Evolutionary conservation across 371 early-diverging fungal species (phyloP), one percentile per base, ranked within the genome.

Genomic region (Mucor piriformis): DNA sequence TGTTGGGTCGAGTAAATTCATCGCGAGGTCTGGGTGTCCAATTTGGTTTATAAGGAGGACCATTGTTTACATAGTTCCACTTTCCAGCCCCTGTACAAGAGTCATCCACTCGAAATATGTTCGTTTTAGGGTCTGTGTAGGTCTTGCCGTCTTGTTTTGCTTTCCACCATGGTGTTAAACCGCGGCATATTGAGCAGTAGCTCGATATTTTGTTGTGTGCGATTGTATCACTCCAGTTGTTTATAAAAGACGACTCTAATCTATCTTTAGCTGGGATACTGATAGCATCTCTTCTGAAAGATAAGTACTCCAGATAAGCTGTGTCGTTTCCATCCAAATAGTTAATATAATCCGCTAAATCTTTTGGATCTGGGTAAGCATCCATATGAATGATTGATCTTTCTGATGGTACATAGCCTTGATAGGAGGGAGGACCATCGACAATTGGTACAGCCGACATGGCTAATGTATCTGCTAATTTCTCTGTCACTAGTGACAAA

Each of bases 101-200:
- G 1, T 59, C 25, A 27, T 76, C 77, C 1, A 58, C 61, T 13
- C 70, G 27, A 49, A 76, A 63, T 0, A 49, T 25, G 18, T 64
- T 33, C 6, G 35, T 25, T 25, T 70, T 44, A 5, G 42, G 37
- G n/a, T 25, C 37, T n/a, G 10, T 18, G 21, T 29, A 24, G 18
- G 51, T 10, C 6, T 15, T 24, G 15, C 32, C 37, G 15, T 65
- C 50, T 0, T 50, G 52, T 27, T 54, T 47, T 21, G 54, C 58
- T n/a, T 49, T 6, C 77, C 77, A 76, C 61, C 67, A 67, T 16
- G 73, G 70, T 11, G 67, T 48, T 15, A 71, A 50, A 1, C 72
- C 69, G 11, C 73, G 73, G 43, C 77, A 76, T 1, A 76, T 44
- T 2, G 73, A 70, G 15, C 77, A 76, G 43, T 73, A 76, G 20